phyloP scores from a whole-genome alignment of 2,329 filamentous ascomycete species.

The Podosphaera leucotricha region DNA sequence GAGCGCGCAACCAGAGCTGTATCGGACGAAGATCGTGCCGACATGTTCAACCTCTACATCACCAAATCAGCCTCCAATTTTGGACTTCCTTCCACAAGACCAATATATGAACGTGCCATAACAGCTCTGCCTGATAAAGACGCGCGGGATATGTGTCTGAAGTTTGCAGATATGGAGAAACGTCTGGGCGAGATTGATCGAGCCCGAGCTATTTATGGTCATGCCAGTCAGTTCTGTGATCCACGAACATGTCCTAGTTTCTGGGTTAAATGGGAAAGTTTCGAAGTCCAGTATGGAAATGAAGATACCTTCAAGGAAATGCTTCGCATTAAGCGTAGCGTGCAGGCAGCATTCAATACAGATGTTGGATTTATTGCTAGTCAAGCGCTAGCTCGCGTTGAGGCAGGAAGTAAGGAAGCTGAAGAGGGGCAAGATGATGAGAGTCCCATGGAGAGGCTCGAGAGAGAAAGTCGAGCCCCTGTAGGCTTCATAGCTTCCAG shows the following conservation, averaged over 20 bases:
- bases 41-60: constrained; percentile 99
- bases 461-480: constrained; percentile 70
- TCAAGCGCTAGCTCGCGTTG: constrained; percentile 67
- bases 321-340: constrained; percentile 89
- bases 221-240: constrained; percentile 93
- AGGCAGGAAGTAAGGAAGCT: constrained; percentile 23
- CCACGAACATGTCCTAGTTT: constrained; percentile 73
- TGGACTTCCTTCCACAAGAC: constrained; percentile 75
- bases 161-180: constrained; percentile 94
- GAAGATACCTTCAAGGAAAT: constrained; percentile 99
- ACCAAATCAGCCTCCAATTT: constrained; percentile 98
- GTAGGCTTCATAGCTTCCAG: constrained; percentile 79
- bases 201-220: constrained; percentile 83
- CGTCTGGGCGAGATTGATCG: constrained; percentile 82
- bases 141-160: constrained; percentile 93
- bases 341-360: constrained; percentile 95
- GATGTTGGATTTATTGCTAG: constrained; percentile 97
- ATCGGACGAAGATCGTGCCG: constrained; percentile 75
- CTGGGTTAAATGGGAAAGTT: constrained; percentile 92
- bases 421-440: constrained; percentile 22
- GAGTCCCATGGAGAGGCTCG: constrained; percentile 61
- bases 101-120: constrained; percentile 92
- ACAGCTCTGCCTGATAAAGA: constrained; percentile 79
- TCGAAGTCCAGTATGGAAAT: constrained; percentile 94
- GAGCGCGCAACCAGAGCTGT: constrained; percentile 90